These are phyloP conservation scores for Pseudonectria foliicola DNA, from an alignment of 2,329 filamentous ascomycete genomes.

Conservation along the genomic window DNA sequence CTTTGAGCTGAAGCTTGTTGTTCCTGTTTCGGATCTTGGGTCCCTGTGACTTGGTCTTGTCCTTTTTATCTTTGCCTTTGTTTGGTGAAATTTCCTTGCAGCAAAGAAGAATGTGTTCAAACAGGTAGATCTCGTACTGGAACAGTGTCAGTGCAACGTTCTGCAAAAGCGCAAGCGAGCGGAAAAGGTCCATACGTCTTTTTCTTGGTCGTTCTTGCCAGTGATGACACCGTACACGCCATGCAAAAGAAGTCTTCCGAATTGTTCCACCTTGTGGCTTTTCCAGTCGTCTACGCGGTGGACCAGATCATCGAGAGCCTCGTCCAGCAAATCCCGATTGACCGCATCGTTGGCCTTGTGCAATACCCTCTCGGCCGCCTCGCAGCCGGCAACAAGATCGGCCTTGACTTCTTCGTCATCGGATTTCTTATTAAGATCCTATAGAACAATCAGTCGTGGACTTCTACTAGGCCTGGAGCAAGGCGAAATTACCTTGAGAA, in stretches of 20 bases:
- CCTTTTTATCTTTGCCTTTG: slow-evolving; percentile 74
- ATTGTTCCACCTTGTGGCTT: slow-evolving; percentile 80
- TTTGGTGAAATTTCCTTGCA: slow-evolving; percentile 90
- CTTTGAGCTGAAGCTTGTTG: slow-evolving; percentile 87
- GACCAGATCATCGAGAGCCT: slow-evolving; percentile 76
- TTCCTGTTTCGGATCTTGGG: slow-evolving; percentile 57
- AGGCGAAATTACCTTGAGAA: slow-evolving; percentile 61
- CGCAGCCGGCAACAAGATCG: slow-evolving; percentile 70
- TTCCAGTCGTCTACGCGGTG: slow-evolving; percentile 94
- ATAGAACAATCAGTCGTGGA: slow-evolving; percentile 20
- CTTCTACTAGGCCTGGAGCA: slow-evolving; percentile 2
- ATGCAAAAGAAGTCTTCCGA: slow-evolving; percentile 80
- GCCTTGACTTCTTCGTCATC: slow-evolving; percentile 63
- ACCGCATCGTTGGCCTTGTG: slow-evolving; percentile 86
- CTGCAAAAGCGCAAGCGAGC: slow-evolving; percentile 18
- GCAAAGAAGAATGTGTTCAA: slow-evolving; percentile 89
- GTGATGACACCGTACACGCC: slow-evolving; percentile 91
- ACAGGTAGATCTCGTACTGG: slow-evolving; percentile 95
- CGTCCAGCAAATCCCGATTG: slow-evolving; percentile 75
- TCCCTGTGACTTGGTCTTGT: slow-evolving; percentile 48
- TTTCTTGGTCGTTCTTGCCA: slow-evolving; percentile 80
- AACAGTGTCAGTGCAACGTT: slow-evolving; percentile 7
- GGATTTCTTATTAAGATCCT: slow-evolving; percentile 83
- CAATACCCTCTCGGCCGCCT: slow-evolving; percentile 74
- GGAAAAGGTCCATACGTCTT: slow-evolving; percentile 56